A percentile compares a stretch with the other conserved stretches of the same genome.
Evolutionary conservation across 441 rosid genomes (phyloP).

Genomic region (Codiaeum variegatum): DNA sequence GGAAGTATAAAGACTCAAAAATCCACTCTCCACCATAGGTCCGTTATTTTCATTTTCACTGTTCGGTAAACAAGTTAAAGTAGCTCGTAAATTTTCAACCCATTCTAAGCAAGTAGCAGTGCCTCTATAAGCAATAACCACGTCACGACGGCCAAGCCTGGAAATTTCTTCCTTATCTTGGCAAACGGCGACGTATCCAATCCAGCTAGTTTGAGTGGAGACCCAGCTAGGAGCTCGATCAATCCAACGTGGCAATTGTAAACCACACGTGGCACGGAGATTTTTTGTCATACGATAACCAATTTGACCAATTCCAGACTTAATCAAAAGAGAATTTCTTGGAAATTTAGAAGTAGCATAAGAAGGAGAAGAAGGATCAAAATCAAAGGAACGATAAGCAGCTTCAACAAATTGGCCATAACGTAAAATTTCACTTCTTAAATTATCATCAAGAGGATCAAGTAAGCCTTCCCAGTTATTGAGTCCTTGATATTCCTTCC

Average conservation of each 20-base stretch:
- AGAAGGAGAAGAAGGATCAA: conserved; percentile 57
- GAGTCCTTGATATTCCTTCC: conserved; percentile 59
- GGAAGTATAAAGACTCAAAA: conserved; percentile 65
- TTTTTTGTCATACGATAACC: conserved; percentile 59
- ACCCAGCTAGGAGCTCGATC: conserved; percentile 52
- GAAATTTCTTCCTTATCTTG: conserved; percentile 64
- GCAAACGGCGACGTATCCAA: conserved; percentile 79
- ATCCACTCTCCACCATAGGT: conserved; percentile 82
- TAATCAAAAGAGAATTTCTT: conserved; percentile 33
- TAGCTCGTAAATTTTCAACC: conserved; percentile 71
- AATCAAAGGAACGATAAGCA: conserved; percentile 59
- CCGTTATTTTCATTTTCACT: conserved; percentile 3
- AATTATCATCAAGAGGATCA: conserved; percentile 53
- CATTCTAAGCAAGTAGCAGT: conserved; percentile 76
- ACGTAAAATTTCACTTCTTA: conserved; percentile 59
- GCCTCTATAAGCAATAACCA: conserved; percentile 63
- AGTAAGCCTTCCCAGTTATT: conserved; percentile 61
- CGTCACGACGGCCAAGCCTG: conserved; percentile 67
- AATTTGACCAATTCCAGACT: conserved; percentile 45
- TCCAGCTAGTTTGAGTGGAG: conserved; percentile 64
- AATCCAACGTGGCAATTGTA: conserved; percentile 57
- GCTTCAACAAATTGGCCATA: conserved; percentile 71
- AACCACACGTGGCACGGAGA: conserved; percentile 59
- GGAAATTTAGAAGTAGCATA: conserved; percentile 50
- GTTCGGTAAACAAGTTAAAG: conserved; percentile 39